These are phyloP conservation scores for Cercospora sp. DNA, from an alignment of 2,329 filamentous ascomycete species.

Conservation along the genomic window DNA sequence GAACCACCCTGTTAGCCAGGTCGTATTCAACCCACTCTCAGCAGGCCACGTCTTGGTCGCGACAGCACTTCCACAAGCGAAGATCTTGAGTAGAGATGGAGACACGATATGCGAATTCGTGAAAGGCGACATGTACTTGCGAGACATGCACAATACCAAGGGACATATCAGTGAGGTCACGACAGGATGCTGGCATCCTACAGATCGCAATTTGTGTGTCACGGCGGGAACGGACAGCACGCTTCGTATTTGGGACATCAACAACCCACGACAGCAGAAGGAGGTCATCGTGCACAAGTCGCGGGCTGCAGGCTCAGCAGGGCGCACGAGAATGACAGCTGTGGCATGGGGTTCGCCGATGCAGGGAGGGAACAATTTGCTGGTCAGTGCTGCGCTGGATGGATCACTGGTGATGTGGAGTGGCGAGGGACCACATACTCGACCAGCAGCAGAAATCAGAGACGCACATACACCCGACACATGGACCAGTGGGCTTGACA, in stretches of 20 bases:
- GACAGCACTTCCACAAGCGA: conserved; percentile 84
- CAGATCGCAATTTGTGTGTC: conserved; percentile 77
- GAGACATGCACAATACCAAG: conserved; percentile 97
- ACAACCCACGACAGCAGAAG: conserved; percentile 84
- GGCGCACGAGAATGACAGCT: conserved; percentile 89
- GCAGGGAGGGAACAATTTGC: conserved; percentile 74
- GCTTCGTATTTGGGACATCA: conserved; percentile 93
- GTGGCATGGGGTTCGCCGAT: conserved; percentile 79
- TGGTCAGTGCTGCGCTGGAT: conserved; percentile 82
- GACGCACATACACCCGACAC: conserved; percentile 80
- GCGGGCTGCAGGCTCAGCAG: conserved; percentile 79
- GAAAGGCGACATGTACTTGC: conserved; percentile 97
- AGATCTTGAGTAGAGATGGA: conserved; percentile 85
- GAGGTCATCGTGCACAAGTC: conserved; percentile 97
- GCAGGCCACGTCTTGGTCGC: conserved; percentile 82
- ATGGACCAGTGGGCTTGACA: conserved; percentile 89
- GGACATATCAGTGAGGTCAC: conserved; percentile 92
- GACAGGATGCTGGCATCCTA: conserved; percentile 86
- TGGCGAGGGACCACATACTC: conserved; percentile 80
- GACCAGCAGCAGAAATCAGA: conserved; percentile 78
- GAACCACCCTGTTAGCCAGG: conserved; percentile 82
- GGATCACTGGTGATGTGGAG: conserved; percentile 90
- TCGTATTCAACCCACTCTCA: conserved; percentile 80
- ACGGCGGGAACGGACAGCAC: conserved; percentile 96
- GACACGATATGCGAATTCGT: conserved; percentile 83